Evolutionary conservation across 2,329 filamentous ascomycete species (phyloP).

Genomic region (Aureobasidium subglaciale): DNA sequence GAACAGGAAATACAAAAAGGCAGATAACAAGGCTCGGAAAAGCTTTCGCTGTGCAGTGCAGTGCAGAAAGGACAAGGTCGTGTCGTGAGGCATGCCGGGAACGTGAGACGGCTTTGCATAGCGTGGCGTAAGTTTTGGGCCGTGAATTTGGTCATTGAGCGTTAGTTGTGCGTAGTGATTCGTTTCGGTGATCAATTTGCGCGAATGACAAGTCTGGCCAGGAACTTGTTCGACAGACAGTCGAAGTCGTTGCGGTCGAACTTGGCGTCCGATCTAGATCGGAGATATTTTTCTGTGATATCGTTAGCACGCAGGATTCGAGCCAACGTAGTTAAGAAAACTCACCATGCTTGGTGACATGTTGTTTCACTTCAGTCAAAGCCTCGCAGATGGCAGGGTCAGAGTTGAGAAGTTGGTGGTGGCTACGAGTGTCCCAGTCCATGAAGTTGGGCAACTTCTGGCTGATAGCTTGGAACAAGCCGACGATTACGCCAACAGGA

Average conservation of each 20-base stretch:
- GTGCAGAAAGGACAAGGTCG: slow-evolving; percentile 8
- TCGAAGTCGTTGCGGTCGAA: slow-evolving; percentile 93
- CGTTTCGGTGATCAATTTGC: slow-evolving; percentile 55
- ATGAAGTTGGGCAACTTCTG: slow-evolving; percentile 89
- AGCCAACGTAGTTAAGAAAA: slow-evolving; percentile 18
- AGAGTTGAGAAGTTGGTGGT: slow-evolving; percentile 84
- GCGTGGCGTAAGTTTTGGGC: slow-evolving; percentile 1
- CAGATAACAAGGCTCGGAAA: not conserved
- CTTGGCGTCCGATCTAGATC: slow-evolving; percentile 67
- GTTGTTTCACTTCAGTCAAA: slow-evolving; percentile 89
- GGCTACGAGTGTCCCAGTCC: slow-evolving; percentile 89
- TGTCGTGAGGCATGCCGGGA: slow-evolving; percentile 13
- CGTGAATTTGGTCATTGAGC: slow-evolving; percentile 16
- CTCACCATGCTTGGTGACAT: slow-evolving; percentile 91
- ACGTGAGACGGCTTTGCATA: slow-evolving; percentile 4
- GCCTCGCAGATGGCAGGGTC: slow-evolving; percentile 89
- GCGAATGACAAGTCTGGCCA: slow-evolving; percentile 92
- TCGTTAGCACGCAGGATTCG: slow-evolving; percentile 16
- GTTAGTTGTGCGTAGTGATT: slow-evolving; percentile 1
- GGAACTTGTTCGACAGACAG: slow-evolving; percentile 92
- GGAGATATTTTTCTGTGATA: slow-evolving; percentile 71
- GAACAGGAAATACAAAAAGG: not conserved
- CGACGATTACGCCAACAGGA: slow-evolving; percentile 91
- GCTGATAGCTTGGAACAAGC: slow-evolving; percentile 94
- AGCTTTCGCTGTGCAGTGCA: slow-evolving; percentile 4